A percentile compares a stretch with the other conserved stretches of the same genome.
Conservation (phyloP, 2,329 filamentous ascomycete genomes). For the Xylariaceae sp. region DNA sequence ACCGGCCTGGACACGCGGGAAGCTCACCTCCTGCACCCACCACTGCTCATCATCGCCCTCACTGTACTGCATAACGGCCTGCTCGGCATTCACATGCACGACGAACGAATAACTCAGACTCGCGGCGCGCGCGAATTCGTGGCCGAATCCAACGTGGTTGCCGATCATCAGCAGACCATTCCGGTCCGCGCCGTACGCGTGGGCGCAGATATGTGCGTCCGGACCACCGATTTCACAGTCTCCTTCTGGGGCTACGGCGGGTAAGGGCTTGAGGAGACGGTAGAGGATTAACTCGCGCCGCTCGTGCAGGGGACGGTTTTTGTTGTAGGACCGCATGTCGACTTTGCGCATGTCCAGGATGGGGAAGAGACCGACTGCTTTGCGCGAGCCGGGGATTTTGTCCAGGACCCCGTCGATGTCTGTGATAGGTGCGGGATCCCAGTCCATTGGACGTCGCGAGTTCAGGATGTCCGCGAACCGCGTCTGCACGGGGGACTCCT, state of each 20-base stretch:
- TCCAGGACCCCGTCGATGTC: constrained; percentile 41
- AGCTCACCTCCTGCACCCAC: constrained; percentile 51
- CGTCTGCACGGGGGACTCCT: constrained; percentile 39
- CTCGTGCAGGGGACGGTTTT: constrained; percentile 38
- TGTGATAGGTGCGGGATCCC: constrained; percentile 42
- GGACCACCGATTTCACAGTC: constrained; percentile 29
- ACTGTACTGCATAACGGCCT: constrained; percentile 41
- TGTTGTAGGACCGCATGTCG: constrained; percentile 45
- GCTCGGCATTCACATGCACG: constrained; percentile 45
- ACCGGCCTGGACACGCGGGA: constrained; percentile 44
- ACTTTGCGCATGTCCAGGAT: constrained; percentile 51
- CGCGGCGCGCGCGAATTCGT: constrained; percentile 38
- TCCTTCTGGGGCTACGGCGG: constrained; percentile 24
- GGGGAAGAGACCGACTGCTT: constrained; percentile 43
- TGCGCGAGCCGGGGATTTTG: constrained; percentile 26
- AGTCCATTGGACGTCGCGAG: constrained; percentile 35
- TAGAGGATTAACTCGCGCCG: constrained; percentile 47
- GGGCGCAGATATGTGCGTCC: constrained; percentile 44
- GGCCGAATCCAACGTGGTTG: constrained; percentile 45
- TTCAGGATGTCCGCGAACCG: constrained; percentile 41
- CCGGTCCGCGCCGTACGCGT: constrained; percentile 49
- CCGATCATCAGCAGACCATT: constrained; percentile 49
- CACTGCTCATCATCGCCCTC: constrained; percentile 35
- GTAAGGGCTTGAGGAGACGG: constrained; percentile 42
- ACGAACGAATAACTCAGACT: constrained; percentile 49